Evolutionary conservation across 2,329 filamentous ascomycete genomes (phyloP).

Genomic region (Amesomyces nigricolor): DNA sequence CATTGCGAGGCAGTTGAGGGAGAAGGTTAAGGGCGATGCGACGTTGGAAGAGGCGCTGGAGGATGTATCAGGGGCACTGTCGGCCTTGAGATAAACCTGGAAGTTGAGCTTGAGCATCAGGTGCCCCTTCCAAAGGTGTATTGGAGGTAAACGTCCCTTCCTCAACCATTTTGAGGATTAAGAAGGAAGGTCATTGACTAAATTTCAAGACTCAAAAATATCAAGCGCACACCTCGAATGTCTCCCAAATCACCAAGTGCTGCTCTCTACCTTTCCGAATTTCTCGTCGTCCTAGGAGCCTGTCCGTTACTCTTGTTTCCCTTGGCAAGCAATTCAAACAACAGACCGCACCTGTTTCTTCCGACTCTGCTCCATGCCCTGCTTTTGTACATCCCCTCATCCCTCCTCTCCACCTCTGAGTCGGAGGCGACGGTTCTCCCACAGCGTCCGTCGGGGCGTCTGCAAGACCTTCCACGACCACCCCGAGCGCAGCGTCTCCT

Average conservation of each 20-base stretch:
- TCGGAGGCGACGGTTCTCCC: neutral
- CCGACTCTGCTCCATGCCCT: neutral
- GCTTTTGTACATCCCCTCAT: neutral
- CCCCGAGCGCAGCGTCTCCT: constrained; percentile 1
- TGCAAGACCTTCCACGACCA: constrained; percentile 2
- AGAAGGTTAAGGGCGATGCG: constrained; percentile 27
- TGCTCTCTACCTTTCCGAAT: too few species aligned
- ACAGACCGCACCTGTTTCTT: too few species aligned
- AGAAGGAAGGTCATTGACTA: too few species aligned
- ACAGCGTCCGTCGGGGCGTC: neutral
- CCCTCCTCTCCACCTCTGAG: neutral
- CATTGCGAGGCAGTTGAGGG: constrained; percentile 40
- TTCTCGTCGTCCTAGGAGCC: too few species aligned
- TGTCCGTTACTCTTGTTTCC: too few species aligned
- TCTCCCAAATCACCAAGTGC: too few species aligned
- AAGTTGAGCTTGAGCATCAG: neutral
- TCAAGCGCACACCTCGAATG: too few species aligned
- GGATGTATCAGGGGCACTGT: constrained; percentile 35
- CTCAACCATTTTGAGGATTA: neutral
- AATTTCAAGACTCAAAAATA: too few species aligned
- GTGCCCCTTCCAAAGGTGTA: neutral
- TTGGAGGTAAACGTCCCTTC: neutral
- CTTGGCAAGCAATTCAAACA: too few species aligned
- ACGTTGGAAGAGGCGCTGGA: constrained; percentile 40
- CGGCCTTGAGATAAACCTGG: constrained; percentile 19